These are phyloP conservation scores for slime mould (Dictyostelium discoideum) DNA, from an alignment of 78 protist species.

Conservation along the genomic window DNA sequence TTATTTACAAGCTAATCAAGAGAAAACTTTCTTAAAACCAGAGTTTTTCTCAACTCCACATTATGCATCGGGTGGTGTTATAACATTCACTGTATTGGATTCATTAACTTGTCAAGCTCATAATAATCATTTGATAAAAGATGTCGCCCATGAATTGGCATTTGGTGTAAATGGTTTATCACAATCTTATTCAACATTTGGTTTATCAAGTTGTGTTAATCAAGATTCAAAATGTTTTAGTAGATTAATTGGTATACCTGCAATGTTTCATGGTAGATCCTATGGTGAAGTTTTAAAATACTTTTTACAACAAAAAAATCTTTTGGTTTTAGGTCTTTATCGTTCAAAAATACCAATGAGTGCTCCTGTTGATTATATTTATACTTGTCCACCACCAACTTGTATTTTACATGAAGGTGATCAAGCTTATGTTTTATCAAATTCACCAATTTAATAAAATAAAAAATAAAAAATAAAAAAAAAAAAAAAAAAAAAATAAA, in stretches of 20 bases:
- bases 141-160: constrained; percentile 44
- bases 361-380: constrained; percentile 61
- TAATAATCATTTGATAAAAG: constrained; percentile 28
- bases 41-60: constrained; percentile 67
- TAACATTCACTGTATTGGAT: constrained; percentile 38
- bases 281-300: constrained; percentile 64
- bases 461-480: too few relatives aligned
- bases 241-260: constrained; percentile 17
- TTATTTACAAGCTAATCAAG: constrained; percentile 60
- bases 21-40: constrained; percentile 55
- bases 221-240: constrained; percentile 45
- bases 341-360: constrained; percentile 52
- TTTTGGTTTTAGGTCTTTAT: constrained; percentile 41
- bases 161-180: constrained; percentile 62
- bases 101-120: constrained; percentile 42
- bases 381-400: constrained; percentile 69
- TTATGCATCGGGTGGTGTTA: constrained; percentile 38
- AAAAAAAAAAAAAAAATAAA: too few relatives aligned
- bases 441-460: neutral
- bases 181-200: constrained; percentile 21
- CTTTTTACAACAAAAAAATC: constrained; percentile 43
- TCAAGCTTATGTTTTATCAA: constrained; percentile 51
- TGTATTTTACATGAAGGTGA: constrained; percentile 41
- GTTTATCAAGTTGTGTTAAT: neutral
- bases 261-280: constrained; percentile 41